Conservation (phyloP, 2,329 filamentous ascomycete genomes). For the Celoporthe dispersa region DNA sequence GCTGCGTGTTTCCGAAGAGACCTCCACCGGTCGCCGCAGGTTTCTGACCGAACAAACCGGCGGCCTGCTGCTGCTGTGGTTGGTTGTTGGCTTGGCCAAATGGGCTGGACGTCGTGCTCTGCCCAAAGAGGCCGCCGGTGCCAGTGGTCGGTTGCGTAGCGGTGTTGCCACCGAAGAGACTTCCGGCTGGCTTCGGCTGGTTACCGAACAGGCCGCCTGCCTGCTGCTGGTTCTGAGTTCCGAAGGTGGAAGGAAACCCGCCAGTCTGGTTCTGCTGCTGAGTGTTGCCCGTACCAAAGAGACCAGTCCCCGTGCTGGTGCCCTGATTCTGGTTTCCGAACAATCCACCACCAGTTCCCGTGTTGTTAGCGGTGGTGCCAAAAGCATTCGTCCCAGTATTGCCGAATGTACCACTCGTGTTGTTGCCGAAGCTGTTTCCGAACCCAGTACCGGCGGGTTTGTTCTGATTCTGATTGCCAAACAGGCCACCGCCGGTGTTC, state of each 20-base stretch:
- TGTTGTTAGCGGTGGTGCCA: constrained; percentile 30
- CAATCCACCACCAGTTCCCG: constrained; percentile 37
- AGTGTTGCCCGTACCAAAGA: constrained; percentile 21
- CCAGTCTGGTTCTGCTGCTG: constrained; percentile 13
- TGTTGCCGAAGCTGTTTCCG: constrained; percentile 14
- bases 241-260: constrained; percentile 8
- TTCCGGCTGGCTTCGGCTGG: constrained; percentile 36
- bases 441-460: constrained; percentile 21
- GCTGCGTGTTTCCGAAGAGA: constrained; percentile 53
- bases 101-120: constrained; percentile 37
- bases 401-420: constrained; percentile 17
- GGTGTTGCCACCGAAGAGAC: constrained; percentile 39
- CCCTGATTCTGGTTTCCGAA: constrained; percentile 36
- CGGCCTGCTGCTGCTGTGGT: constrained; percentile 33
- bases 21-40: constrained; percentile 47
- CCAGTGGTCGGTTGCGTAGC: constrained; percentile 39
- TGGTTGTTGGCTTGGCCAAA: constrained; percentile 33
- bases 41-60: constrained; percentile 50
- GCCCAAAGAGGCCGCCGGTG: constrained; percentile 46
- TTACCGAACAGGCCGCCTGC: constrained; percentile 25
- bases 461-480: constrained; percentile 27
- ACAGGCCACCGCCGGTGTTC: constrained; percentile 37
- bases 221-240: constrained; percentile 13
- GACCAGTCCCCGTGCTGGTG: constrained; percentile 29
- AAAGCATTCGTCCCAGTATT: constrained; percentile 15